A percentile compares a stretch with the other conserved stretches of the same genome.
Conservation (phyloP, 306 rosid genomes). For the Lathyrus sativus region DNA sequence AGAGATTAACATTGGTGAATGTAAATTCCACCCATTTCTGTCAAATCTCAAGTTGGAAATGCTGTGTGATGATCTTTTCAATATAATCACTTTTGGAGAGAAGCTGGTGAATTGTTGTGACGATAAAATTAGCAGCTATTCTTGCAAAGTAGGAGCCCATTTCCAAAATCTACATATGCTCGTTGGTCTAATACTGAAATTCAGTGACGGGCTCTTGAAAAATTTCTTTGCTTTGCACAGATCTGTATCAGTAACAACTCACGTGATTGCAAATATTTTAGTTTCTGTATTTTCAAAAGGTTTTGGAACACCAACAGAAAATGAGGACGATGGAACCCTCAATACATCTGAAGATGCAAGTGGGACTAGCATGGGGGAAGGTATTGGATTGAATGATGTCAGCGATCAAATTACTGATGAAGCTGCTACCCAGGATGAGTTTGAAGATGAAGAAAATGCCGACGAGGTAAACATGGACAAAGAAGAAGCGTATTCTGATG, state of each 20-base stretch:
- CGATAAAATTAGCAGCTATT: conserved; percentile 27
- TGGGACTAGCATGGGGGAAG: conserved; percentile 24
- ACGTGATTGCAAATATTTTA: conserved; percentile 64
- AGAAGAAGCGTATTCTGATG: conserved; percentile 58
- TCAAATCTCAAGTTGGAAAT: conserved; percentile 53
- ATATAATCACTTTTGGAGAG: conserved; percentile 52
- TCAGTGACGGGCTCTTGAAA: conserved; percentile 63
- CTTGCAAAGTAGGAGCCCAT: conserved; percentile 45
- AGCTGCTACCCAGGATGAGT: conserved; percentile 41
- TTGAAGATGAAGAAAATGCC: conserved; percentile 49
- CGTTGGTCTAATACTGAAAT: conserved; percentile 50
- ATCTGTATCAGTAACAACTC: conserved; percentile 70
- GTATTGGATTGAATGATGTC: conserved; percentile 13
- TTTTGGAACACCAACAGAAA: conserved; percentile 63
- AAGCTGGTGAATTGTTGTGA: conserved; percentile 50
- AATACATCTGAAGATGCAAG: conserved; percentile 49
- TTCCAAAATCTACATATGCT: conserved; percentile 54
- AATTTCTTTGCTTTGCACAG: conserved; percentile 69
- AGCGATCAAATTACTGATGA: conserved; percentile 69
- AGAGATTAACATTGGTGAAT: conserved; percentile 51
- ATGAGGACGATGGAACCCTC: conserved; percentile 51
- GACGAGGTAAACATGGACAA: conserved; percentile 63
- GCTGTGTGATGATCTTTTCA: conserved; percentile 55
- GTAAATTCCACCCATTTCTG: conserved; percentile 48
- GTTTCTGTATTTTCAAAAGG: conserved; percentile 69